Base-by-base conservation (phyloP, 2,329 filamentous ascomycete species). In the Curvularia sp. region DNA sequence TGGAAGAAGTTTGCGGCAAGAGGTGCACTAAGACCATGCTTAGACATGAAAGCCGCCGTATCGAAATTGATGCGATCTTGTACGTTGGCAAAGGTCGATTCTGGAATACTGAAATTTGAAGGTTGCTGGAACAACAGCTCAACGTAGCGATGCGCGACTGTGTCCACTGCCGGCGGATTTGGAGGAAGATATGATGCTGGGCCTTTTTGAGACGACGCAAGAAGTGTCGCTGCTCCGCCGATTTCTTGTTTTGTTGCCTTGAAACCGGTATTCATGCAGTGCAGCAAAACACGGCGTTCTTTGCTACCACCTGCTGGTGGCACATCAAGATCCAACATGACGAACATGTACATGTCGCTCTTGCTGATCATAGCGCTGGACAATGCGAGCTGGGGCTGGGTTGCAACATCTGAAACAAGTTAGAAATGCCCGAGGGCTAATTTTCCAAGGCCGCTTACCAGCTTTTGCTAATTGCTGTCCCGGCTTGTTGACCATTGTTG, bases 311-410 rank as follows among this genome's bases (percentile, higher is more conserved):
- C 52, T 38, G 49, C 59, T 13, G 71, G 65, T 7, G 74, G 73
- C 1, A 76, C 72, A 48, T 76, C 74, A 9, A 76, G 68, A 49
- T 76, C 74, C 18, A 76, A 48, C 74, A 76, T 76, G 21, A 76
- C 65, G 59, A 75, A 76, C 60, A 76, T 66, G 63, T 66, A 76
- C 2, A 70, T 73, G 2, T 68, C 65, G 25, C 21, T 57, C 13
- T 55, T 21, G 45, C 64, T 64, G 27, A 60, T 45, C 23, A 57
- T 59, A 23, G 57, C 49, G 36, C 56, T 66, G 7, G 67, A 42
- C 15, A 74, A 28, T 10, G 71, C 74, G 48, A 76, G 55, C 50
- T 68, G 67, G 12, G 74, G 74, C 57, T 70, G 66, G 19, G 28
- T 62, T 27, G 68, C 57, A 1, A 69, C 73, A 50, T 56, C 73